These are phyloP conservation scores for Discostella stelligeroides DNA, from an alignment of 108 stramenopile species.

Conservation along the genomic window DNA sequence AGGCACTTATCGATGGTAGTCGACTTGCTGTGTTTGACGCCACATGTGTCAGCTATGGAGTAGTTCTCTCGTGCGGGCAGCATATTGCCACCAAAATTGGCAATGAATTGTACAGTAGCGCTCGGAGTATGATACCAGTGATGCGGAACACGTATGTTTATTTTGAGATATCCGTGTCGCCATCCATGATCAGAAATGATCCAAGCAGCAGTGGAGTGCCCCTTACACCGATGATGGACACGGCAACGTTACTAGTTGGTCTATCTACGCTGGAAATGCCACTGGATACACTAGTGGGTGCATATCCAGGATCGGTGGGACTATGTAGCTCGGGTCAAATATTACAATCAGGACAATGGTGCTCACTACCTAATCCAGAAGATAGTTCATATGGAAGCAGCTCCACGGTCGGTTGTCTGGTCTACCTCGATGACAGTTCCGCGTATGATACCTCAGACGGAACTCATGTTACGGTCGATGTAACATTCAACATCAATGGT, in stretches of 20 bases:
- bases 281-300: slow-evolving; percentile 91
- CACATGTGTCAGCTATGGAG: slow-evolving; percentile 68
- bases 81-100: slow-evolving; percentile 93
- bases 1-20: slow-evolving; percentile 72
- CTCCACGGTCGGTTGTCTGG: slow-evolving; percentile 92
- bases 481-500: slow-evolving; percentile 91
- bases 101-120: slow-evolving; percentile 81
- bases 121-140: slow-evolving; percentile 89
- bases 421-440: slow-evolving; percentile 87
- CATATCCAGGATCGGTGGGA: slow-evolving; percentile 91
- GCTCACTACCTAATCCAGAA: slow-evolving; percentile 62
- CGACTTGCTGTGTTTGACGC: slow-evolving; percentile 92
- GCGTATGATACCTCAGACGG: slow-evolving; percentile 93
- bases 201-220: not conserved
- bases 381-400: slow-evolving; percentile 68
- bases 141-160: slow-evolving; percentile 93
- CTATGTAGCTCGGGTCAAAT: slow-evolving; percentile 94
- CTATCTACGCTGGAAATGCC: slow-evolving; percentile 96
- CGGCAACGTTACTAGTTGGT: slow-evolving; percentile 83
- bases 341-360: slow-evolving; percentile 80
- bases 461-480: slow-evolving; percentile 81
- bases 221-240: slow-evolving; percentile 25
- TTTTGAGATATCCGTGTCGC: slow-evolving; percentile 90
- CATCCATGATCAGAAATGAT: slow-evolving; percentile 49
- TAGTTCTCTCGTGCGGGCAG: slow-evolving; percentile 87